Evolutionary conservation across 1,284 basidiomycete genomes (phyloP).

Genomic region (Microbotryum violaceum): DNA sequence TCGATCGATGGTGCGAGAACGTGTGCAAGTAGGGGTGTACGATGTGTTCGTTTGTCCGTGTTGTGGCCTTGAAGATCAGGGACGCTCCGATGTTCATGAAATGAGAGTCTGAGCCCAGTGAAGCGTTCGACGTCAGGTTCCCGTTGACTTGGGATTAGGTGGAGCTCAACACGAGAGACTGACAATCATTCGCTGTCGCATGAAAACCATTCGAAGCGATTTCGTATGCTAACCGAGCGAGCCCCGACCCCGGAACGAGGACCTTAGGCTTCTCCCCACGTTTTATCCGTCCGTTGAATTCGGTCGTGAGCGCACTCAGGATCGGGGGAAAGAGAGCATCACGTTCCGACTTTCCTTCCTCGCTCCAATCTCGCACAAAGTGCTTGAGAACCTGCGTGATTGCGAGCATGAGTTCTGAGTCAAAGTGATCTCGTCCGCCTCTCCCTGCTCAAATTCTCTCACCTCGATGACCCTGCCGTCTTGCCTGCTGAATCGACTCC

Average conservation of each 20-base stretch:
- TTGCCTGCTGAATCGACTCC: conserved; percentile 49
- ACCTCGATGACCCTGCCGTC: conserved; percentile 24
- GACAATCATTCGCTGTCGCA: background rate
- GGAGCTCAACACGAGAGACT: background rate
- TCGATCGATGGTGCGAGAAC: conserved; percentile 59
- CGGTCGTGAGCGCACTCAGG: conserved; percentile 45
- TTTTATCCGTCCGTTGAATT: conserved; percentile 34
- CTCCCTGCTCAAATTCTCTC: background rate
- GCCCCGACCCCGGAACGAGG: conserved; percentile 56
- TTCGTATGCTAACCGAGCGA: conserved; percentile 60
- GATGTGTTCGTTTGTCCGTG: conserved; percentile 47
- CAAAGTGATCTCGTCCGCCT: conserved; percentile 1
- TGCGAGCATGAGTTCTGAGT: background rate
- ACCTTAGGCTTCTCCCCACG: conserved; percentile 40
- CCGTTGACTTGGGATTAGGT: background rate
- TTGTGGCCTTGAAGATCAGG: conserved; percentile 49
- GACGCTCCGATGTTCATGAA: conserved; percentile 58
- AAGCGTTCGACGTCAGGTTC: conserved; percentile 50
- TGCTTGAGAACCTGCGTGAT: conserved; percentile 48
- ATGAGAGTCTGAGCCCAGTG: conserved; percentile 51
- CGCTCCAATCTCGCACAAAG: conserved; percentile 60
- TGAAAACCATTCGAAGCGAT: conserved; percentile 50
- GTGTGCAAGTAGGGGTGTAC: conserved; percentile 56
- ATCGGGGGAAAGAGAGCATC: conserved; percentile 52
- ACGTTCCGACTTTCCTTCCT: conserved; percentile 51